These are phyloP conservation scores for Helotiales sp. DNA, from an alignment of 2,329 filamentous ascomycete genomes.

Conservation along the genomic window DNA sequence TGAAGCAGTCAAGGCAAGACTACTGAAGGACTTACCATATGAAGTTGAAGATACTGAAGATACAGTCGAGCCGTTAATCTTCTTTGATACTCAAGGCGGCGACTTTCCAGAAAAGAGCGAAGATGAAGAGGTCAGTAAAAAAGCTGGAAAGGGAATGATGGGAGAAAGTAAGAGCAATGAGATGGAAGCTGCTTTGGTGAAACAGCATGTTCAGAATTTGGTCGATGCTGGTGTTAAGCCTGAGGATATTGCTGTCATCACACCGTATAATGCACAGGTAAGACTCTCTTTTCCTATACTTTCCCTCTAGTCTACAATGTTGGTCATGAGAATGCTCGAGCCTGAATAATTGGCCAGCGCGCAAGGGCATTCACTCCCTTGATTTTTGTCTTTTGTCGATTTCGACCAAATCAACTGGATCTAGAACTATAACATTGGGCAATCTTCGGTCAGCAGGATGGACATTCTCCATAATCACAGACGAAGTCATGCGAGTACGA, in stretches of 20 bases:
- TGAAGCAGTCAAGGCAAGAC: constrained; percentile 70
- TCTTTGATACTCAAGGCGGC: constrained; percentile 95
- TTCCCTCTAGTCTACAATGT: background rate
- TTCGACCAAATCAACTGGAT: no score
- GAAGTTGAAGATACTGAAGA: constrained; percentile 79
- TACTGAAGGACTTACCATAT: constrained; percentile 78
- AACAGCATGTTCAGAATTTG: constrained; percentile 72
- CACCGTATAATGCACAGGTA: constrained; percentile 93
- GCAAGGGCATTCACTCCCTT: no score
- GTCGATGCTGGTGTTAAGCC: constrained; percentile 77
- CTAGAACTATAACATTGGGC: no score
- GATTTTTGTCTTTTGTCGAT: no score
- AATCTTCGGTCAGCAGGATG: no score
- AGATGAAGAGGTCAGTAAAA: constrained; percentile 59
- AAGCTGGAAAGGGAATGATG: constrained; percentile 48
- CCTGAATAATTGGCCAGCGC: background rate
- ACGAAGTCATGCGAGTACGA: background rate
- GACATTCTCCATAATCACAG: background rate
- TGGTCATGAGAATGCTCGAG: background rate
- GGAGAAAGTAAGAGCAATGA: constrained; percentile 89
- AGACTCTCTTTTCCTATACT: constrained; percentile 19
- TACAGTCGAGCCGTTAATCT: constrained; percentile 82
- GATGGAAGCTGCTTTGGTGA: constrained; percentile 81
- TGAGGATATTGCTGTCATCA: constrained; percentile 89
- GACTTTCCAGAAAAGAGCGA: constrained; percentile 84